phyloP scores from a whole-genome alignment of 208 protist genomes.

The Herpetomonas samuelpessoai region DNA sequence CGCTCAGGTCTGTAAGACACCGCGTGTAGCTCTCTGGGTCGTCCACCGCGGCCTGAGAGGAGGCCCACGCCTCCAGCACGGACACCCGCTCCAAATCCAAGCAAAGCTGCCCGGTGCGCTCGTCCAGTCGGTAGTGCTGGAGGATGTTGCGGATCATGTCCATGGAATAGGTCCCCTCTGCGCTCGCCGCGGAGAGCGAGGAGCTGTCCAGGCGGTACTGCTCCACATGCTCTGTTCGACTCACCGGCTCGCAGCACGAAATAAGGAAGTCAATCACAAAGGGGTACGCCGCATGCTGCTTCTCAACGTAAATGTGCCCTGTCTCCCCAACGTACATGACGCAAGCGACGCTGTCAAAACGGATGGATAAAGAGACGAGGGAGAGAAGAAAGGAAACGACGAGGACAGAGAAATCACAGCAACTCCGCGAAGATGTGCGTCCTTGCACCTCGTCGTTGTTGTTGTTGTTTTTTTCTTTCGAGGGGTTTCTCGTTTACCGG shows the following conservation, averaged over 20 bases:
- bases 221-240: constrained; percentile 74
- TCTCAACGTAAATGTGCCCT: constrained; percentile 74
- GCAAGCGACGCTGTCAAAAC: background rate
- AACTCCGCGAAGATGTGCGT: too few species aligned
- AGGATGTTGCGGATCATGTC: constrained; percentile 80
- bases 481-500: too few species aligned
- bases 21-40: constrained; percentile 14
- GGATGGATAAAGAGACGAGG: constrained; percentile 1
- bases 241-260: constrained; percentile 88
- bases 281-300: constrained; percentile 65
- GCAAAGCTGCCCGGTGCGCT: constrained; percentile 36
- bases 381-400: background rate
- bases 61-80: constrained; percentile 32
- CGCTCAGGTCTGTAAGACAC: background rate
- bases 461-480: too few species aligned
- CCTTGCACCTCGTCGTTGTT: too few species aligned
- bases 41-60: constrained; percentile 13
- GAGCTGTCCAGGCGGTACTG: constrained; percentile 76
- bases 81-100: constrained; percentile 52
- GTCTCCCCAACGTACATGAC: constrained; percentile 63
- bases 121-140: constrained; percentile 72
- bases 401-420: background rate
- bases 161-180: constrained; percentile 83
- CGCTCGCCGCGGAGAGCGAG: constrained; percentile 78
- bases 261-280: constrained; percentile 82